Evolutionary conservation across 2,329 filamentous ascomycete genomes (phyloP).

Genomic region (Didymella pomorum): DNA sequence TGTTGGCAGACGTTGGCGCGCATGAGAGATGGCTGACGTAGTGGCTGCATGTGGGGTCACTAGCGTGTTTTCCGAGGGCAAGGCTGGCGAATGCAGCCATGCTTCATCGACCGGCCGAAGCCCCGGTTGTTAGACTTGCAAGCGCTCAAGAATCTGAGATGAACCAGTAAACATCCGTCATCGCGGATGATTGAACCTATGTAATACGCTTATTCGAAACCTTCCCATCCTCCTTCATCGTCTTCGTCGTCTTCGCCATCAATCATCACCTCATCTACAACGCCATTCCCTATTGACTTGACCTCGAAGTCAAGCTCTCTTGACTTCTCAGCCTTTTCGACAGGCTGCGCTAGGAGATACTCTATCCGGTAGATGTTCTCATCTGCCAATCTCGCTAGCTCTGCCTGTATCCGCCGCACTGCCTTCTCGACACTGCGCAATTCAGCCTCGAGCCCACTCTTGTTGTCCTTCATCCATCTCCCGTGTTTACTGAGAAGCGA

Average conservation of each 20-base stretch:
- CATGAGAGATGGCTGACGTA: slow-evolving; percentile 15
- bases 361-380: slow-evolving; percentile 90
- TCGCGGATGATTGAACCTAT: slow-evolving; percentile 6
- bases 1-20: neutral
- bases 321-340: slow-evolving; percentile 37
- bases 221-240: slow-evolving; percentile 63
- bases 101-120: neutral
- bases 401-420: slow-evolving; percentile 79
- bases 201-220: slow-evolving; percentile 52
- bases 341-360: slow-evolving; percentile 71
- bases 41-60: slow-evolving; percentile 21
- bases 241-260: slow-evolving; percentile 34
- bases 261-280: slow-evolving; percentile 48
- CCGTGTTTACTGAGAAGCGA: slow-evolving; percentile 82
- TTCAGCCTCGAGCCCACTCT: slow-evolving; percentile 82
- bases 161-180: neutral
- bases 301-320: slow-evolving; percentile 43
- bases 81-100: neutral
- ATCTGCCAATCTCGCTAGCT: slow-evolving; percentile 82
- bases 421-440: slow-evolving; percentile 83
- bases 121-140: neutral
- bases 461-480: slow-evolving; percentile 81
- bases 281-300: slow-evolving; percentile 42
- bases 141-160: neutral
- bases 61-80: slow-evolving; percentile 13